phyloP scores from a whole-genome alignment of 148 eudicot species.

The Rhododendron griersonianum region DNA sequence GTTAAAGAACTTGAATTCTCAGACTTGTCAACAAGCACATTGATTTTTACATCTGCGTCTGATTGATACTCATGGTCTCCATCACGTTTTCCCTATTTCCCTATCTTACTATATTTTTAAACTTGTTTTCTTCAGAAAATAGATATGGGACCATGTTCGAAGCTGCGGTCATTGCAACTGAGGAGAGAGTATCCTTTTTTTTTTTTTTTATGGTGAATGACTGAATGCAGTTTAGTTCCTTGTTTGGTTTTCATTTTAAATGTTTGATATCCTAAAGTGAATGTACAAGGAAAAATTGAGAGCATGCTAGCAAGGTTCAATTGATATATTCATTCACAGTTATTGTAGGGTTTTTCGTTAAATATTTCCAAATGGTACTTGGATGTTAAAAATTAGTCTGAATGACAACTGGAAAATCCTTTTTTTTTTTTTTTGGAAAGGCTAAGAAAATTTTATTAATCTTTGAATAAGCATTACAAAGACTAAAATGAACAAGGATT shows the following conservation, averaged over 20 bases:
- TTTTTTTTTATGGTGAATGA: background rate
- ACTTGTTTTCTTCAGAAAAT: conserved; percentile 54
- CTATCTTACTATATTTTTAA: background rate
- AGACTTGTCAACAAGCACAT: background rate
- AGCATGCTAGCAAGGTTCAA: background rate
- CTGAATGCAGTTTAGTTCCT: background rate
- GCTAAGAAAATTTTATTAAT: too few species aligned
- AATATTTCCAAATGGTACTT: too few species aligned
- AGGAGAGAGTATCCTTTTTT: conserved; percentile 90
- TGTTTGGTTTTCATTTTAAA: background rate
- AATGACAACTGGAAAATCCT: too few species aligned
- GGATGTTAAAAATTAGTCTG: too few species aligned
- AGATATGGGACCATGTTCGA: conserved; percentile 97
- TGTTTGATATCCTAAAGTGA: background rate
- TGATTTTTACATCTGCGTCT: background rate
- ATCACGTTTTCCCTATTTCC: background rate
- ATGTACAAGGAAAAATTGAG: background rate
- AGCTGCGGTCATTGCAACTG: conserved; percentile 86
- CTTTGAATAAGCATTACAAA: too few species aligned
- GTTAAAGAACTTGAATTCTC: background rate
- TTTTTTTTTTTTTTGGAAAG: too few species aligned
- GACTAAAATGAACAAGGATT: too few species aligned
- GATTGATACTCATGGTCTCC: background rate
- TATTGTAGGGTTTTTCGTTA: too few species aligned
- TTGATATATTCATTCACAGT: background rate